Base-by-base conservation (phyloP, 257 asterid genomes). In the Nyctanthes arbortristis region DNA sequence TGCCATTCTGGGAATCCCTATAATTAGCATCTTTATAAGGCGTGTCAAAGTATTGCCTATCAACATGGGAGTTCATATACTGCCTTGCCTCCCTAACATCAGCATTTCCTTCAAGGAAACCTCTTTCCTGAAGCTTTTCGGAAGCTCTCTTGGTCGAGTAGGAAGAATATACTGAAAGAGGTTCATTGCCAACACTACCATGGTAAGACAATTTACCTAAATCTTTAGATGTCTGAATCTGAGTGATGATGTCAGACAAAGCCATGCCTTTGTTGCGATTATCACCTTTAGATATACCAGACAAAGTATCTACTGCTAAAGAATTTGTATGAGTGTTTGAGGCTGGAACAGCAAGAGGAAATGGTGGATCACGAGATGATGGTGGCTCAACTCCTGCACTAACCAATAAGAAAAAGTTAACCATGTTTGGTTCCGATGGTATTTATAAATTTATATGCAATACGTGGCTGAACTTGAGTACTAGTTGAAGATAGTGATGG, bases 311-410 rank as follows among this genome's bases (percentile, higher is more conserved):
- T 31, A 80, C 60, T 3, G 81, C 66, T 49, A 84, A 82, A 76
- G 99, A 80, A 57, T 75, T 76, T 68, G 91, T 35, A 47, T 84
- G 85, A 63, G 87, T 89, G 78, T 82, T 85, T 68, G 98, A 90
- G 56, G 97, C 97, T 29, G 99, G 96, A 80, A 86, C 96, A 68
- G 99, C 99, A 80, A 86, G 86, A 79, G 99, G 99, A 75, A 79
- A 89, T 65, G 96, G 99, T 55, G 98, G 97, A 83, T 94, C 97
- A 85, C 99, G 97, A 76, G 99, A 89, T 63, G 99, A 94, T 78
- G 99, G 99, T 25, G 93, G 85, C 84, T 94, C 99, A 83, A 89
- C 98, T 86, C 99, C 99, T 94, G 99, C 97, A 85, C 97, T 87
- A 91, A 94, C 83, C 77, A 89, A 86, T 52, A 79, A 72, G n/a